Evolutionary conservation across 169 alveolate genomes (phyloP).

Genomic region (Babesia gibsoni): DNA sequence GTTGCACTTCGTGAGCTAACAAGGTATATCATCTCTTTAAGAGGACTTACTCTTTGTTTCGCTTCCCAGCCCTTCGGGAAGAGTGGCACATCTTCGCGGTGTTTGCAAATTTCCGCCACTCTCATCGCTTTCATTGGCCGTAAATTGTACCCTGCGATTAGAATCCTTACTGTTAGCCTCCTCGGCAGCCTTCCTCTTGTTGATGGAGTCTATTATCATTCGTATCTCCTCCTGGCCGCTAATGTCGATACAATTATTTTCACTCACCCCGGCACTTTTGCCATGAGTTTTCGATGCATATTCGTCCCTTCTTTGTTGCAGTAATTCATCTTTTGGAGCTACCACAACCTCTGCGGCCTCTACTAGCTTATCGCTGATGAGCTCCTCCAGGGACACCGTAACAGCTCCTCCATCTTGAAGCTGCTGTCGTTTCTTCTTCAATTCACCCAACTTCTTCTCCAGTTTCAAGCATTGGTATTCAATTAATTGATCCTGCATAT

Average conservation of each 20-base stretch:
- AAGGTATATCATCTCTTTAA: not conserved
- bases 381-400: slow-evolving; percentile 44
- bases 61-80: slow-evolving; percentile 28
- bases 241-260: not conserved
- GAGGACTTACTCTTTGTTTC: slow-evolving; percentile 8
- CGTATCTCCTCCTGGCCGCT: slow-evolving; percentile 41
- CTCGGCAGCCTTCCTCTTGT: not conserved
- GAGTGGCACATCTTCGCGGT: slow-evolving; percentile 35
- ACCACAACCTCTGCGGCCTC: slow-evolving; percentile 49
- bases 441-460: slow-evolving; percentile 40
- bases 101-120: not conserved
- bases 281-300: not conserved
- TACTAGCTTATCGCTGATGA: slow-evolving; percentile 17
- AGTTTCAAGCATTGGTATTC: slow-evolving; percentile 39
- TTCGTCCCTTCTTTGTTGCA: not conserved
- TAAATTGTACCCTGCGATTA: slow-evolving; percentile 36
- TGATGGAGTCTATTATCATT: slow-evolving; percentile 40
- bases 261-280: slow-evolving; percentile 19
- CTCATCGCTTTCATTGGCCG: slow-evolving; percentile 1
- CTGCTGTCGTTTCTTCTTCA: slow-evolving; percentile 40
- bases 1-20: slow-evolving; percentile 54
- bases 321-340: not conserved
- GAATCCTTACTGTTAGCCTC: not conserved
- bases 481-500: slow-evolving; percentile 49
- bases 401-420: slow-evolving; percentile 41